Base-by-base conservation (phyloP, 129 eudicot species). In the Artemisia argyi region DNA sequence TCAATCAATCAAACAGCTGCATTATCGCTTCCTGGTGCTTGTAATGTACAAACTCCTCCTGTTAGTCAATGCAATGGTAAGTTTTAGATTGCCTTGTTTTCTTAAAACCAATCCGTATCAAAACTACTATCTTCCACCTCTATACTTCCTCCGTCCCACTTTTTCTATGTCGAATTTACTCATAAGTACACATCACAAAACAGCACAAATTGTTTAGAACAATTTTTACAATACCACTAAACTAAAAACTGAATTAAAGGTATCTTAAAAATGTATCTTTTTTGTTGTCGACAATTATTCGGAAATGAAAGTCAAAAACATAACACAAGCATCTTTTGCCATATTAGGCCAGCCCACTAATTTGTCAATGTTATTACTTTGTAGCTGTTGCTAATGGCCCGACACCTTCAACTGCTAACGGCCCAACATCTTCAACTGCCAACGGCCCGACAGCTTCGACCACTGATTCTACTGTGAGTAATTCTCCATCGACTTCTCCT, bases 1-100 rank as follows among this genome's bases (percentile, higher is more conserved):
- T 47, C 70, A 11, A 72, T 87, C 13, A 84, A 87, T 66, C 88
- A 87, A 79, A 81, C 92, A 61, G 75, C 55, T 10, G 90, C 88
- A 47, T 73, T 85, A 11, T 65, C 72, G 16, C 83, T 88, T 17
- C 94, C 94, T 14, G 39, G 65, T 56, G 84, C 75, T 5, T 87
- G 94, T 67, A 80, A 84, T 16, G 74, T 87, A 58, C 87, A 84
- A 59, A 80, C 89, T 66, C 87, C 87, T 0, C 80, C 89, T 1
- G 67, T 74, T 50, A 84, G 87, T 77, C 78, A 66, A 19, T 84
- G 94, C 85, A 82, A 68, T 20, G 81, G 87, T 82, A 77, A 35
- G 55, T 71, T 52, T 54, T 55, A 24, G n/a, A 49, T 72, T 28
- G 1, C 61, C 52, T 18, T 7, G 7, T n/a, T 19, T 35, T 3